These are phyloP conservation scores for Neophaeococcomyces mojaviensis DNA, from an alignment of 2,329 filamentous ascomycete species.

Conservation along the genomic window DNA sequence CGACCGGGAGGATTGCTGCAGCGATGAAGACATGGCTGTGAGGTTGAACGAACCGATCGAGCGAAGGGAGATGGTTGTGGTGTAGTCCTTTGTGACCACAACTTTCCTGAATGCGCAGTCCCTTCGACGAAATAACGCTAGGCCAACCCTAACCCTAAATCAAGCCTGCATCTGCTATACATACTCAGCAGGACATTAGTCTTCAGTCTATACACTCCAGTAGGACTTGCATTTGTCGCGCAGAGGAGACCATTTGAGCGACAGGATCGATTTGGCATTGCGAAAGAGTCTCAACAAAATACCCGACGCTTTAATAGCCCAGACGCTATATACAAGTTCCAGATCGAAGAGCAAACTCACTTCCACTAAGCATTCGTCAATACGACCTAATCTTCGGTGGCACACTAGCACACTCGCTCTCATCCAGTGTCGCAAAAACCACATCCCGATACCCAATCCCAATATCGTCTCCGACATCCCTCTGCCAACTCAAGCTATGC, in stretches of 20 bases:
- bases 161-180: too few species aligned
- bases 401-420: conserved; percentile 34
- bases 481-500: conserved; percentile 43
- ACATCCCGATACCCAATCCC: conserved; percentile 35
- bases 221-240: too few species aligned
- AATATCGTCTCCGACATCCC: conserved; percentile 32
- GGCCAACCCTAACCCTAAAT: too few species aligned
- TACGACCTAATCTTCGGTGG: conserved; percentile 31
- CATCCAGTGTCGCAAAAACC: conserved; percentile 37
- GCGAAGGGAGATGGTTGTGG: not conserved
- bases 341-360: not conserved
- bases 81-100: not conserved
- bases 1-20: conserved; percentile 18
- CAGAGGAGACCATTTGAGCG: too few species aligned
- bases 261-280: too few species aligned
- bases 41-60: not conserved
- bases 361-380: conserved; percentile 15
- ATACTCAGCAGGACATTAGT: too few species aligned
- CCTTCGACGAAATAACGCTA: too few species aligned
- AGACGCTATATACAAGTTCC: not conserved
- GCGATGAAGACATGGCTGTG: conserved; percentile 15
- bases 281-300: too few species aligned
- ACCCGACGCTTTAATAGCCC: too few species aligned
- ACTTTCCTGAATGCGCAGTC: too few species aligned
- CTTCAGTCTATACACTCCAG: too few species aligned